A percentile compares a stretch with the other conserved stretches of the same genome.
Evolutionary conservation across 139 green algal genomes (phyloP).

Genomic region (Micractinium conductrix): DNA sequence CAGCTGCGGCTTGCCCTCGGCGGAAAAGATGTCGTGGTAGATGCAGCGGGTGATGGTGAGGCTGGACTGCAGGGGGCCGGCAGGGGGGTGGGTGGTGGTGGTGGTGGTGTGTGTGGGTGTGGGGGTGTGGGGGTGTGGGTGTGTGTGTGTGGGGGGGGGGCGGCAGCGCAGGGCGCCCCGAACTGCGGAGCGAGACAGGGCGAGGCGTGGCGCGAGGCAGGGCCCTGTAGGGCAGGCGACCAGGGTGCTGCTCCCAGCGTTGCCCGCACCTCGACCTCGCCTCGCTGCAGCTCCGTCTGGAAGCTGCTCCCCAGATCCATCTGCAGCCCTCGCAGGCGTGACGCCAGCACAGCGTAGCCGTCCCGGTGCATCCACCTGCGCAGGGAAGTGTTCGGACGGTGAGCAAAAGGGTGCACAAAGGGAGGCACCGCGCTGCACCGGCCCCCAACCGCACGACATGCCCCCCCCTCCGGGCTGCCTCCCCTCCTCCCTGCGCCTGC

Average conservation of each 20-base stretch:
- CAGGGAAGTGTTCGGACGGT: too few relatives aligned
- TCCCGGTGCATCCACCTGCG: constrained; percentile 40
- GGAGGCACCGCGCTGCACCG: too few relatives aligned
- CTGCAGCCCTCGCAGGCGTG: constrained; percentile 43
- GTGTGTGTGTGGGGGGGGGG: too few relatives aligned
- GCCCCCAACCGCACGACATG: too few relatives aligned
- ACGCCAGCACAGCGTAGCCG: constrained; percentile 22
- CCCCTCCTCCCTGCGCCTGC: too few relatives aligned
- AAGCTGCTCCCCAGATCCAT: constrained; percentile 50
- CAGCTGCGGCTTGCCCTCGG: constrained; percentile 42
- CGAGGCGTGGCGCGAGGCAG: background rate
- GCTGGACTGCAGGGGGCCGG: constrained; percentile 1
- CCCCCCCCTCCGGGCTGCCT: too few relatives aligned
- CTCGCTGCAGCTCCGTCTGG: constrained; percentile 2
- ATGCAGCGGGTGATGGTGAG: constrained; percentile 48
- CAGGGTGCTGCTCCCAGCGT: too few relatives aligned
- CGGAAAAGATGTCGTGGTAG: constrained; percentile 43
- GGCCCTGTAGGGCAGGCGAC: too few relatives aligned
- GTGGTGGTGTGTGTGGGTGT: too few relatives aligned
- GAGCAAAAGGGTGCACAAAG: too few relatives aligned
- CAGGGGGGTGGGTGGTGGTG: too few relatives aligned
- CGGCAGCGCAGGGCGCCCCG: background rate
- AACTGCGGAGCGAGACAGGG: background rate
- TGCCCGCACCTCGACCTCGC: background rate
- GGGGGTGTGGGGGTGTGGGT: too few relatives aligned